These are phyloP conservation scores for Adansonia rubrostipa DNA, from an alignment of 441 rosid genomes.

Conservation along the genomic window DNA sequence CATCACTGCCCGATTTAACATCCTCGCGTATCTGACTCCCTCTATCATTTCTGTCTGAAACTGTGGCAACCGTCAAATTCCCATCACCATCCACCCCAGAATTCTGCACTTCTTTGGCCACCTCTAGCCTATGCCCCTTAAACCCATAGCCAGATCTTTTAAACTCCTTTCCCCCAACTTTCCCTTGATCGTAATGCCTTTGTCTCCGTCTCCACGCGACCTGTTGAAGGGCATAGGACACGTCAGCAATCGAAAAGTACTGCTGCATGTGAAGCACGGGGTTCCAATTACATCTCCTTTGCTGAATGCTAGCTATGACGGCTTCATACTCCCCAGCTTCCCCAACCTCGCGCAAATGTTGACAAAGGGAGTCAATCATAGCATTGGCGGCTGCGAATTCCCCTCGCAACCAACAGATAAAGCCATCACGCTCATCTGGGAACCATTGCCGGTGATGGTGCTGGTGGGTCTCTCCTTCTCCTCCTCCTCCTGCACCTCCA, in stretches of 20 bases:
- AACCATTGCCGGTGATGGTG: neutral
- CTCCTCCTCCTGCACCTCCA: conserved; percentile 8
- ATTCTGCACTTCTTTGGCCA: conserved; percentile 44
- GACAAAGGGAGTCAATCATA: conserved; percentile 12
- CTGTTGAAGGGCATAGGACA: conserved; percentile 63
- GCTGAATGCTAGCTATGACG: conserved; percentile 11
- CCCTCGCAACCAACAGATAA: conserved; percentile 15
- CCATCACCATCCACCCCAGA: conserved; percentile 41
- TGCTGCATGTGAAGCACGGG: conserved; percentile 79
- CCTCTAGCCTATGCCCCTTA: conserved; percentile 49
- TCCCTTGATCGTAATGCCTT: conserved; percentile 33
- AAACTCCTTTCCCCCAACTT: conserved; percentile 52
- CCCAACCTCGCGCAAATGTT: conserved; percentile 11
- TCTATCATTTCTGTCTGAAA: conserved; percentile 17
- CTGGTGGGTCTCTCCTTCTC: neutral
- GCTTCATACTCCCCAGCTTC: conserved; percentile 13
- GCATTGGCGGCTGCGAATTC: conserved; percentile 17
- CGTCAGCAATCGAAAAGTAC: conserved; percentile 65
- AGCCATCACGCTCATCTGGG: conserved; percentile 19
- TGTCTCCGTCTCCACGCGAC: conserved; percentile 59
- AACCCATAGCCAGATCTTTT: conserved; percentile 58
- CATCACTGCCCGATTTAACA: conserved; percentile 38
- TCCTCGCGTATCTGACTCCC: conserved; percentile 41
- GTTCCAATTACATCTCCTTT: conserved; percentile 14
- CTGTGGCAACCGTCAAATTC: conserved; percentile 28